Evolutionary conservation across 2,329 filamentous ascomycete species (phyloP).

Genomic region (Neonectria hederae): DNA sequence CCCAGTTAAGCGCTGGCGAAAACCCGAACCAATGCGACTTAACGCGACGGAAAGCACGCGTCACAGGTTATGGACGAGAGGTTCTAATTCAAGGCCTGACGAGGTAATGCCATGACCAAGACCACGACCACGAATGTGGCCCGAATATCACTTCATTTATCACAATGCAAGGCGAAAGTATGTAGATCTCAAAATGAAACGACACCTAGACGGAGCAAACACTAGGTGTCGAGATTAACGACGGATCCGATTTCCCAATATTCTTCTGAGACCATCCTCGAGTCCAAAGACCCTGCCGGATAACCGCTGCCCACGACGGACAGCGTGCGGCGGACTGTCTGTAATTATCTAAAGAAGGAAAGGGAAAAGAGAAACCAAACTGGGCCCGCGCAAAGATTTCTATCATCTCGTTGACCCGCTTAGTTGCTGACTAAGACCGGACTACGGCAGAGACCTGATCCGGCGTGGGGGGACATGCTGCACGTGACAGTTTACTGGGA

Average conservation of each 20-base stretch:
- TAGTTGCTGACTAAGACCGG: constrained; percentile 27
- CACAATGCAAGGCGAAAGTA: constrained; percentile 36
- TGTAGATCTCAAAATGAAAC: constrained; percentile 71
- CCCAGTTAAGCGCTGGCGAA: no score
- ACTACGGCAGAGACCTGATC: constrained; percentile 26
- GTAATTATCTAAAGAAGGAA: constrained; percentile 60
- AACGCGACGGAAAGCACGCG: not conserved
- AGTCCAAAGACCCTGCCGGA: constrained; percentile 49
- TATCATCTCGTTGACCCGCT: constrained; percentile 10
- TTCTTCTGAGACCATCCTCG: constrained; percentile 57
- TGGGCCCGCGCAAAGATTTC: constrained; percentile 5
- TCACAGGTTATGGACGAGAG: not conserved
- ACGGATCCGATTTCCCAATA: constrained; percentile 56
- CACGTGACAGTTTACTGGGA: not conserved
- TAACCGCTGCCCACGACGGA: constrained; percentile 44
- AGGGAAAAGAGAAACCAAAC: constrained; percentile 42
- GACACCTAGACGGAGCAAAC: constrained; percentile 57
- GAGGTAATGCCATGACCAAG: not conserved
- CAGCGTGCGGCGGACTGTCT: constrained; percentile 55
- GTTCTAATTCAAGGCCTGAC: not conserved
- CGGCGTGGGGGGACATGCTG: not conserved
- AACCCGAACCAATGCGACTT: no score
- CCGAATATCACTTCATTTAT: no score
- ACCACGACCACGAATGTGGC: no score
- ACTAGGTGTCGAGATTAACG: constrained; percentile 66